Percentiles rank a stretch among this genome's conserved stretches.
Evolutionary conservation across 2,329 filamentous ascomycete genomes (phyloP).

Genomic region (Penicillium hordei): DNA sequence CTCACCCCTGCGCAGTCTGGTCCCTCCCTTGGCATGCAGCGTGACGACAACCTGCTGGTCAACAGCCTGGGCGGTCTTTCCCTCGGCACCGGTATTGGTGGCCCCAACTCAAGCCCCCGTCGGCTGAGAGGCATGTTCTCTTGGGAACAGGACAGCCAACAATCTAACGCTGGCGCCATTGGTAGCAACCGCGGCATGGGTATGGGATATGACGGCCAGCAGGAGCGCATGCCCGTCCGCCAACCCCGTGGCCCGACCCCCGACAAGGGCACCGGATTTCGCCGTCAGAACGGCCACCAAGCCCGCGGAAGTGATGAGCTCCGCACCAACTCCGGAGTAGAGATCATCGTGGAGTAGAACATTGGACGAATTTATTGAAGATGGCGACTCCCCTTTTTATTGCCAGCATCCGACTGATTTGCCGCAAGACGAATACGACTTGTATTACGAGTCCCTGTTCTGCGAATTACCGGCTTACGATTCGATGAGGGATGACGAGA

Average conservation of each 20-base stretch:
- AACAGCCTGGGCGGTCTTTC: conserved; percentile 63
- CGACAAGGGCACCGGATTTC: conserved; percentile 59
- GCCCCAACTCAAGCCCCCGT: conserved; percentile 55
- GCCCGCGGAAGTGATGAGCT: conserved; percentile 64
- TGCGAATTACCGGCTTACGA: conserved; percentile 46
- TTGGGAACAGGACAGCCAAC: conserved; percentile 56
- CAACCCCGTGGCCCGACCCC: conserved; percentile 62
- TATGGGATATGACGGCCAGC: conserved; percentile 56
- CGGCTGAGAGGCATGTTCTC: conserved; percentile 61
- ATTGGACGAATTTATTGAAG: conserved; percentile 28
- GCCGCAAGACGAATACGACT: conserved; percentile 44
- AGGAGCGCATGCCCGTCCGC: conserved; percentile 57
- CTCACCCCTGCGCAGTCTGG: conserved; percentile 61
- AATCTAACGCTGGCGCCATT: conserved; percentile 56
- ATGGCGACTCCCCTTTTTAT: conserved; percentile 38
- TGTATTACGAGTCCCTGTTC: conserved; percentile 43
- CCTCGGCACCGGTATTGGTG: conserved; percentile 51
- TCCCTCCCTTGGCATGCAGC: conserved; percentile 49
- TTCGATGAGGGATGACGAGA: conserved; percentile 51
- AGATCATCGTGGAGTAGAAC: conserved; percentile 62
- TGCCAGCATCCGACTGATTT: conserved; percentile 39
- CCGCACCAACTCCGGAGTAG: conserved; percentile 59
- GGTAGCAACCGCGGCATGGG: conserved; percentile 65
- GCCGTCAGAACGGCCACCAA: conserved; percentile 62
- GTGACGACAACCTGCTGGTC: conserved; percentile 60